Percentiles rank a stretch among this genome's conserved stretches.
phyloP scores from a whole-genome alignment of 108 stramenopile genomes.

The Cyclotella baltica region DNA sequence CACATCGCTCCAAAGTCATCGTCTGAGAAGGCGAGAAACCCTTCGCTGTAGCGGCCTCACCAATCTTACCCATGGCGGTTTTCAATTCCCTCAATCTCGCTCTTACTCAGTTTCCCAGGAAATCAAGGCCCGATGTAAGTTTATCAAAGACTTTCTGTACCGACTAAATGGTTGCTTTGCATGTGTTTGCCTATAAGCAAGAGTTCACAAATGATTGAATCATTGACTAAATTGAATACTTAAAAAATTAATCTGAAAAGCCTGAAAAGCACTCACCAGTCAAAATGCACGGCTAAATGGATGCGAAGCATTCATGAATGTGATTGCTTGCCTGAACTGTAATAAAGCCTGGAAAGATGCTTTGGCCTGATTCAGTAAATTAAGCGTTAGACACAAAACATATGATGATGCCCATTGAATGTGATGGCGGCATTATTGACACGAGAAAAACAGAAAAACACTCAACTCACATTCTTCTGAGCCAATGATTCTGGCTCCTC shows the following conservation, averaged over 20 bases:
- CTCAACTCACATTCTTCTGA: slow-evolving; percentile 23
- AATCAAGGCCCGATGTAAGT: slow-evolving; percentile 52
- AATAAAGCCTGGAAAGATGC: slow-evolving; percentile 68
- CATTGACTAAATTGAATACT: too few relatives aligned
- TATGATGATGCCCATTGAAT: too few relatives aligned
- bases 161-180: slow-evolving; percentile 64
- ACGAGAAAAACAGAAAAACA: too few relatives aligned
- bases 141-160: slow-evolving; percentile 61
- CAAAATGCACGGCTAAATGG: slow-evolving; percentile 76
- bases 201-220: too few relatives aligned
- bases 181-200: slow-evolving; percentile 54
- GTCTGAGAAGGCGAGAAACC: too few relatives aligned
- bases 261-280: too few relatives aligned
- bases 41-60: too few relatives aligned
- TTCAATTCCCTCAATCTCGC: too few relatives aligned
- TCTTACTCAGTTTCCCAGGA: too few relatives aligned
- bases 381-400: neutral
- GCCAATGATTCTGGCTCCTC: slow-evolving; percentile 51
- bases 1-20: too few relatives aligned
- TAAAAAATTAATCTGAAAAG: too few relatives aligned
- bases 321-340: slow-evolving; percentile 64
- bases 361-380: slow-evolving; percentile 32
- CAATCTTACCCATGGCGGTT: too few relatives aligned
- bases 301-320: slow-evolving; percentile 68
- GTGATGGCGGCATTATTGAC: neutral